Conservation (phyloP, 371 early-diverging fungal species). For the Mortierella sp. region DNA sequence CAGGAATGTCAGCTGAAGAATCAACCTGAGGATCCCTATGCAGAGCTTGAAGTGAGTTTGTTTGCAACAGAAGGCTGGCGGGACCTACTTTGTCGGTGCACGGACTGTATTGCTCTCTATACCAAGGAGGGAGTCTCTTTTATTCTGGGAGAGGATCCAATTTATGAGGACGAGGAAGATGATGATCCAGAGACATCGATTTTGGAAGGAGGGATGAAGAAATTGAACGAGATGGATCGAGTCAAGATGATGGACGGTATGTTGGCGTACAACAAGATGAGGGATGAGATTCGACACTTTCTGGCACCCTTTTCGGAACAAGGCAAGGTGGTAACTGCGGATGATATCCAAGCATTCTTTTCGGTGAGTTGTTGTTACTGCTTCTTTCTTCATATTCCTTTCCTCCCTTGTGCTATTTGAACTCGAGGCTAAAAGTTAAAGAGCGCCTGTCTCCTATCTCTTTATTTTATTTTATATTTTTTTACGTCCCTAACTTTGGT, state of each 20-base stretch:
- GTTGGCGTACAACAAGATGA: constrained; percentile 60
- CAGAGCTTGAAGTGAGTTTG: constrained; percentile 40
- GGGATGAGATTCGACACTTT: constrained; percentile 72
- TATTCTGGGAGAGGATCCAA: constrained; percentile 53
- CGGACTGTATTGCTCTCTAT: constrained; percentile 25
- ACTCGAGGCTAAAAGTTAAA: no score
- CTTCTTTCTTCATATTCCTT: neutral
- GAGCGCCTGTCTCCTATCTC: no score
- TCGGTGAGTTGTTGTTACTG: constrained; percentile 32
- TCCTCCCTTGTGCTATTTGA: no score
- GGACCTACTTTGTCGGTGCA: constrained; percentile 55
- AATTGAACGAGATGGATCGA: constrained; percentile 76
- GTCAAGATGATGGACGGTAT: constrained; percentile 78
- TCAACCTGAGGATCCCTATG: constrained; percentile 55
- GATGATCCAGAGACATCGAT: constrained; percentile 70
- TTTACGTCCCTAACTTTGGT: neutral
- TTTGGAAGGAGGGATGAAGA: constrained; percentile 81
- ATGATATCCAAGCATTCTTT: constrained; percentile 82
- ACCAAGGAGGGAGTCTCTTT: constrained; percentile 50
- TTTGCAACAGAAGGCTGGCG: constrained; percentile 51
- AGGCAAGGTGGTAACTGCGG: constrained; percentile 77
- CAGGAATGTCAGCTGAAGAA: constrained; percentile 43
- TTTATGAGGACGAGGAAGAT: constrained; percentile 62
- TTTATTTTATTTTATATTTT: neutral
- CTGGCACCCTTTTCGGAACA: constrained; percentile 75